phyloP scores from a whole-genome alignment of 2,329 filamentous ascomycete species.

The Pseudophaeomoniella oleicola region DNA sequence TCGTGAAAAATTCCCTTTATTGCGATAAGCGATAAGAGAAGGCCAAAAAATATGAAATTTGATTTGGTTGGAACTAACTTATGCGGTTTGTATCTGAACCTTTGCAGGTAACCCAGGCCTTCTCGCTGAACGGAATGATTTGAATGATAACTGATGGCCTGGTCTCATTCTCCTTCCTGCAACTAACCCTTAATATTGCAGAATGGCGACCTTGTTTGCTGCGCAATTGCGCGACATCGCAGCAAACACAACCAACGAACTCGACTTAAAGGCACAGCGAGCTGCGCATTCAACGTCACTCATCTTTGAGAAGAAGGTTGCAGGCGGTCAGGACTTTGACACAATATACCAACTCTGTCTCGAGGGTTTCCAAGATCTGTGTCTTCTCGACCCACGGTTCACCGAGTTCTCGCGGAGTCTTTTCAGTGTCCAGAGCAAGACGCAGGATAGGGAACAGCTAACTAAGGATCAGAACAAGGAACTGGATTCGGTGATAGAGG shows the following conservation, averaged over 20 bases:
- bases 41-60: no score
- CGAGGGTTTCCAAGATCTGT: slow-evolving; percentile 84
- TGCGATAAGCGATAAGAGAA: slow-evolving; percentile 2
- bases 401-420: slow-evolving; percentile 58
- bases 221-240: slow-evolving; percentile 90
- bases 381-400: slow-evolving; percentile 71
- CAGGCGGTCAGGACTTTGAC: slow-evolving; percentile 79
- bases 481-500: slow-evolving; percentile 62
- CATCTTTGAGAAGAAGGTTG: slow-evolving; percentile 77
- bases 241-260: slow-evolving; percentile 72
- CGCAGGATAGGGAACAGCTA: slow-evolving; percentile 76
- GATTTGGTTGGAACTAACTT: no score
- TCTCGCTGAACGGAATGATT: no score
- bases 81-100: no score
- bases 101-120: no score
- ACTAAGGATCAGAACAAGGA: slow-evolving; percentile 67
- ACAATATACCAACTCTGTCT: slow-evolving; percentile 74
- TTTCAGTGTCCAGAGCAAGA: slow-evolving; percentile 88
- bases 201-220: slow-evolving; percentile 75
- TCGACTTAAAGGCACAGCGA: slow-evolving; percentile 88
- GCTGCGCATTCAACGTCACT: slow-evolving; percentile 85
- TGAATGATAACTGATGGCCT: no score
- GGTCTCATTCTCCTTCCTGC: no score
- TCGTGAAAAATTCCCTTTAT: slow-evolving; percentile 18
- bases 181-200: no score